Base-by-base conservation (phyloP, 2,329 filamentous ascomycete species). In the Pezicula neosporulosa region DNA sequence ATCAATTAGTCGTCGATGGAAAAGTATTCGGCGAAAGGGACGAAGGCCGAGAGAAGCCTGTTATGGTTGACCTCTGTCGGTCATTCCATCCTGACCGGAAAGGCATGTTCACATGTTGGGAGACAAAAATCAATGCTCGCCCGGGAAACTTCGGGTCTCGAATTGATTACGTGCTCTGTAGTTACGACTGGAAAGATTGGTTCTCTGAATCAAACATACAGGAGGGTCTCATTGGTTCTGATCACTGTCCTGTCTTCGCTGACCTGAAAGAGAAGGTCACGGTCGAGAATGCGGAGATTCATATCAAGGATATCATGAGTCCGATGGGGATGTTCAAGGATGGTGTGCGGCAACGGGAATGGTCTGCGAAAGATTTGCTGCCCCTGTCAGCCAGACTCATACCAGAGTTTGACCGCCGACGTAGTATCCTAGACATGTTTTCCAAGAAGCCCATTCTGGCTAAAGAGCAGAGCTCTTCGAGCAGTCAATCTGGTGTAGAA, bases 41-140 rank as follows among this genome's bases (percentile, higher is more conserved):
- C 53, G 73, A 85, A 60, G 85, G 82, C 0, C 78, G 87, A 57
- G 86, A 92, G 64, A 61, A 76, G 12, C 82, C 90, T 2, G 81
- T 92, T 1, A 72, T 97, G 38, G 89, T 87, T 80, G 94, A 99
- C 70, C 75, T 95, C 16, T 92, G 89, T 60, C 82, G 94, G 45
- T 81, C 80, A 24, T 95, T 92, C 63, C 88, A 97, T 64, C 87
- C 89, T 1, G 71, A 75, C n/a, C 80, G 94, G 37, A 76, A 77
- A 55, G 90, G 90, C 54, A 97, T 99, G 94, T 97, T 90, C 68
- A 97, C 94, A 0, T 96, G 93, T 68, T 97, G 93, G 93, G 91
- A 97, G 57, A 92, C 90, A 47, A 92, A 89, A 67, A 88, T 91
- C 64, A 97, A 97, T 68, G 89, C 90, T n/a, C 80, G 94, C n/a